Percentiles rank a stretch among this genome's conserved stretches.
Conservation (phyloP, 495 filamentous ascomycete species). For the Xylaria venustula region DNA sequence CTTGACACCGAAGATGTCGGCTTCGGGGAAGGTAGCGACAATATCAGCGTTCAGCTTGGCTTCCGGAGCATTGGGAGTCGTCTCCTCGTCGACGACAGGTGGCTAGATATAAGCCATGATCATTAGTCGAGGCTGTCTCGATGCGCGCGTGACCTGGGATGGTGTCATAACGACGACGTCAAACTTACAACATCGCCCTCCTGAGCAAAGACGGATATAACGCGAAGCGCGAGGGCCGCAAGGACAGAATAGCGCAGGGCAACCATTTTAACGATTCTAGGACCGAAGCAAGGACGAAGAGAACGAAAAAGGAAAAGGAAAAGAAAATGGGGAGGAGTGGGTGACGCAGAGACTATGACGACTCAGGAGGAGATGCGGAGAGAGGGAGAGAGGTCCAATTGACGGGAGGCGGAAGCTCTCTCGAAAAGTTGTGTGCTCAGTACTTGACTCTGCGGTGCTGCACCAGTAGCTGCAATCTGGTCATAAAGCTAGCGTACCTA, state of each 20-base stretch:
- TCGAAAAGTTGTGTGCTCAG: constrained; percentile 10
- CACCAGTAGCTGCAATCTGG: constrained; percentile 22
- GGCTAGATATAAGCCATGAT: constrained; percentile 7
- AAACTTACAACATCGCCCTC: constrained; percentile 56
- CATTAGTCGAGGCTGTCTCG: constrained; percentile 11
- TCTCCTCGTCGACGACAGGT: constrained; percentile 26
- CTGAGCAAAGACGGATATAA: constrained; percentile 59
- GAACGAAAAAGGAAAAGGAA: constrained; percentile 9
- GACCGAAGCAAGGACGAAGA: constrained; percentile 17
- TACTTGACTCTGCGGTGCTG: background rate
- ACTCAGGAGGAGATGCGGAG: constrained; percentile 3
- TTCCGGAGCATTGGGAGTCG: constrained; percentile 44
- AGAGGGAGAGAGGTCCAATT: constrained; percentile 10
- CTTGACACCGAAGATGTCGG: constrained; percentile 89
- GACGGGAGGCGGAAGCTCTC: constrained; percentile 8
- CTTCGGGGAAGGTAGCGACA: constrained; percentile 75
- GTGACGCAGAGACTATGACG: background rate
- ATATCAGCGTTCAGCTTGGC: constrained; percentile 71
- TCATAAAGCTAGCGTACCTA: constrained; percentile 13
- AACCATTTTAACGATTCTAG: constrained; percentile 58
- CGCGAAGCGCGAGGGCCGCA: constrained; percentile 67
- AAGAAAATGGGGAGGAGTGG: constrained; percentile 18
- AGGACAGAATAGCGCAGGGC: constrained; percentile 69
- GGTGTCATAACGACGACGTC: background rate
- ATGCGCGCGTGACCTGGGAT: constrained; percentile 3